Percentiles rank a stretch among this genome's conserved stretches.
Evolutionary conservation across 768 basidiomycete genomes (phyloP).

Genomic region (Calocera cornea): DNA sequence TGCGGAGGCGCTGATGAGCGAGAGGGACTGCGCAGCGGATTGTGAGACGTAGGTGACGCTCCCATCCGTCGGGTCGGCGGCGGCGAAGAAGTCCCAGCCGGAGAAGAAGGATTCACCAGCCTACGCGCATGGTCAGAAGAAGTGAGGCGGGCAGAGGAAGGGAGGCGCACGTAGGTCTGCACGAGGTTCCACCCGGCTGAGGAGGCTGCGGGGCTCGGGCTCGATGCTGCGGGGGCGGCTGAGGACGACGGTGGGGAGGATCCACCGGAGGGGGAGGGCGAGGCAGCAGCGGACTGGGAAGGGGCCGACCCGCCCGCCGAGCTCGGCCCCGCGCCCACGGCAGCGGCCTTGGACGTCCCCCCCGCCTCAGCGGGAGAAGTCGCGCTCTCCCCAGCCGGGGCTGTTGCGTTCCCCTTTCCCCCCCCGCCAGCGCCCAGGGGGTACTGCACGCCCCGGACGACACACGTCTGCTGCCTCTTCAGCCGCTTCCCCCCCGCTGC

Average conservation of each 20-base stretch:
- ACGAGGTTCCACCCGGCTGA: neutral
- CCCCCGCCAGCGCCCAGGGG: neutral
- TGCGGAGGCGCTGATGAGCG: slow-evolving; percentile 47
- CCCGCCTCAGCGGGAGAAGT: neutral
- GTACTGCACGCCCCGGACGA: neutral
- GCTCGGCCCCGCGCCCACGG: neutral
- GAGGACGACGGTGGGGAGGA: neutral
- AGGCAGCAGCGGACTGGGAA: neutral
- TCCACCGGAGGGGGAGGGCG: neutral
- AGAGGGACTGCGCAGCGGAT: slow-evolving; percentile 39
- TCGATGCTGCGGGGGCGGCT: neutral
- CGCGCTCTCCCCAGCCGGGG: neutral
- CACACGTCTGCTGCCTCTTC: neutral
- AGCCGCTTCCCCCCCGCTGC: neutral
- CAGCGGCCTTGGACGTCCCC: neutral
- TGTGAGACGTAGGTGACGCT: slow-evolving; percentile 54
- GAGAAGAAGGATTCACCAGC: slow-evolving; percentile 61
- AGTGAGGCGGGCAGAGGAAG: neutral
- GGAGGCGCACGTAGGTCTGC: neutral
- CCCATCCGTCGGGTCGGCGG: slow-evolving; percentile 60
- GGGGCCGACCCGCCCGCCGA: too few relatives aligned
- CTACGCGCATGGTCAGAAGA: slow-evolving; percentile 20
- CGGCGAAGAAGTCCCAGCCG: slow-evolving; percentile 54
- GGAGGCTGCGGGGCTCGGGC: neutral
- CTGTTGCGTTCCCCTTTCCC: neutral